phyloP scores from a whole-genome alignment of 83 land plant genomes.

The Thuja plicata region DNA sequence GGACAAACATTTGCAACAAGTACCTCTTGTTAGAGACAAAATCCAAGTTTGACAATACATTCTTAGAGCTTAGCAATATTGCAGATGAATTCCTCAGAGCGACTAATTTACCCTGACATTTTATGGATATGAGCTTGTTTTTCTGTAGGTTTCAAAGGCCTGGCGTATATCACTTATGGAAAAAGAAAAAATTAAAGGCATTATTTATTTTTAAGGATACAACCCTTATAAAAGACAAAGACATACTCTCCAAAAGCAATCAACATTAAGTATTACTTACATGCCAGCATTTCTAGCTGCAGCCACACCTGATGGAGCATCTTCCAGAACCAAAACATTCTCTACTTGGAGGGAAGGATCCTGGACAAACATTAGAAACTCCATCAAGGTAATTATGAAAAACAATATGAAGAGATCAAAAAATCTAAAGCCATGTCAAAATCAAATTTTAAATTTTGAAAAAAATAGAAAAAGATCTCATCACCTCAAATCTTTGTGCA shows the following conservation, averaged over 20 bases:
- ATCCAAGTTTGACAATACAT: not conserved
- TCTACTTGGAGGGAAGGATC: slow-evolving; percentile 42
- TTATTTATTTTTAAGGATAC: not conserved
- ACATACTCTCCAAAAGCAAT: not conserved
- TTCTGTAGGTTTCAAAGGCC: not conserved
- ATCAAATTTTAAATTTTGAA: not conserved
- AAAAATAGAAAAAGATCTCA: not conserved
- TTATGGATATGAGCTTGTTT: not conserved
- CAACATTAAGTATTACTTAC: slow-evolving; percentile 35
- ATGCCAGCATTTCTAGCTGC: slow-evolving; percentile 95
- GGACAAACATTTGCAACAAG: not conserved
- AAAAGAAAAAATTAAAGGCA: not conserved
- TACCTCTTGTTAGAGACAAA: not conserved
- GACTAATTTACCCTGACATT: not conserved
- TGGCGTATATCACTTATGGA: not conserved
- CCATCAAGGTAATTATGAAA: not conserved
- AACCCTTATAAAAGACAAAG: not conserved
- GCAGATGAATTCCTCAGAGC: not conserved
- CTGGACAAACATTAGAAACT: slow-evolving; percentile 23
- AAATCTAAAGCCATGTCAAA: not conserved
- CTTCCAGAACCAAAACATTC: slow-evolving; percentile 78
- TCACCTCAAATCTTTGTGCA: slow-evolving; percentile 81
- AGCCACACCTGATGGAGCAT: slow-evolving; percentile 89
- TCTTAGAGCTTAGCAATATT: not conserved
- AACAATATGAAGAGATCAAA: not conserved